Evolutionary conservation across 139 green algal genomes (phyloP), one percentile per base, ranked within the genome.

Genomic region (Zygnema cylindricum): DNA sequence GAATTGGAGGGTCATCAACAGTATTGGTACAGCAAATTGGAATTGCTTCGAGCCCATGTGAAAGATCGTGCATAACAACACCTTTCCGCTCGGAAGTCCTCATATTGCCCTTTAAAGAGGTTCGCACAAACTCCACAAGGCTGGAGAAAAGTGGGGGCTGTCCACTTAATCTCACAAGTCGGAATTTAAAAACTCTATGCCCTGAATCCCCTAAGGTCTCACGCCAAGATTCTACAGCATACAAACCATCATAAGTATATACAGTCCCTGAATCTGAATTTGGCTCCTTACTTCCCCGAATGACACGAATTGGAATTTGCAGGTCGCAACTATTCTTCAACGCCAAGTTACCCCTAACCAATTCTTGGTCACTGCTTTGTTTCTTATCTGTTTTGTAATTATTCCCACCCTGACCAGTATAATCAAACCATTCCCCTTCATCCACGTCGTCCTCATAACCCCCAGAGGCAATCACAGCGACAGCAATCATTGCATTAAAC

Each of bases 361-460:
- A 35, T 42, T 89, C 36, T 86, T 92, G 88, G 43, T 92, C 88
- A 30, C 35, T 36, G 22, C 40, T 41, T 86, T 92, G 88, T 42
- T 41, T 85, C 63, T 88, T 88, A 35, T 41, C 43, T 38, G 36
- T 76, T 25, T 38, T 55, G 55, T 88, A 90, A 54, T 92, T 55
- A 33, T 93, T 93, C 22, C 88, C 88, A 30, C 88, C 88, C 35
- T 92, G 76, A 33, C 87, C 88, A 1, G 88, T 93, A 55, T 92
- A 92, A 23, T 76, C 49, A 39, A 92, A 81, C 63, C 25, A 43
- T 22, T 92, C 88, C 11, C 81, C 88, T 49, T 93, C 33, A 42
- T 92, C 88, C 33, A 38, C 32, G 35, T 92, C 88, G 3, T 92
- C 88, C 63, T 92, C 88, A 55, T 92, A 92, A 23, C 69, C 69